Conservation (phyloP, 345 rosid genomes). For the Bruguiera sexangula region DNA sequence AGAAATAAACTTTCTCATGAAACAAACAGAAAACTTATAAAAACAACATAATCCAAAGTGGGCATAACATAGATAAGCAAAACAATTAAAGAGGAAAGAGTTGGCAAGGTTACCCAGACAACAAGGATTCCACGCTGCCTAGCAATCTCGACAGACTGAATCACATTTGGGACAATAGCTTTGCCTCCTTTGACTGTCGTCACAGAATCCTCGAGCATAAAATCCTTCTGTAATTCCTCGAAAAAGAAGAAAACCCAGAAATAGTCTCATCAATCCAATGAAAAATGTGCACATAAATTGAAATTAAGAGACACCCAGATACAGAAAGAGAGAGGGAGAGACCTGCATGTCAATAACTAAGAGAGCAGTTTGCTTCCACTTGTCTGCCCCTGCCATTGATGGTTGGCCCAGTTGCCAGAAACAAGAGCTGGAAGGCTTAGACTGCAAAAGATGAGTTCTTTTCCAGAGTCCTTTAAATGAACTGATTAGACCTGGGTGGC, state of each 20-base stretch:
- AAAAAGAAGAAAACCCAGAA: background rate
- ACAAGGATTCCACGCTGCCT: conserved; percentile 74
- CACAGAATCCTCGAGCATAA: conserved; percentile 32
- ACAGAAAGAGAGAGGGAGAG: background rate
- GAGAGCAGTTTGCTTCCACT: conserved; percentile 68
- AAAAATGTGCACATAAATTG: background rate
- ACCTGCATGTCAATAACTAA: conserved; percentile 98
- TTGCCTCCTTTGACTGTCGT: conserved; percentile 59
- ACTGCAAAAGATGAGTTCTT: too few relatives aligned
- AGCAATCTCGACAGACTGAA: conserved; percentile 61
- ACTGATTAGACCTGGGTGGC: too few relatives aligned
- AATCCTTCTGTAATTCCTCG: conserved; percentile 52
- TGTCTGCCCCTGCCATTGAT: conserved; percentile 30
- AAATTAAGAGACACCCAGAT: background rate
- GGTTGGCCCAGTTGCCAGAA: background rate
- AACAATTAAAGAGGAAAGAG: background rate
- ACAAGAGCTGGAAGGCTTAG: background rate
- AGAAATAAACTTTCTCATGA: background rate
- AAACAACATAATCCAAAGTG: background rate
- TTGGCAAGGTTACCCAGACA: conserved; percentile 53
- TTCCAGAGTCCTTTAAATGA: too few relatives aligned
- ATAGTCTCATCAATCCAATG: background rate
- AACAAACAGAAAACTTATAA: conserved; percentile 14
- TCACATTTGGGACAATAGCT: conserved; percentile 56
- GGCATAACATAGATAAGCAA: background rate